Base-by-base conservation (phyloP, 2,329 filamentous ascomycete species). In the Biscogniauxia sp. region DNA sequence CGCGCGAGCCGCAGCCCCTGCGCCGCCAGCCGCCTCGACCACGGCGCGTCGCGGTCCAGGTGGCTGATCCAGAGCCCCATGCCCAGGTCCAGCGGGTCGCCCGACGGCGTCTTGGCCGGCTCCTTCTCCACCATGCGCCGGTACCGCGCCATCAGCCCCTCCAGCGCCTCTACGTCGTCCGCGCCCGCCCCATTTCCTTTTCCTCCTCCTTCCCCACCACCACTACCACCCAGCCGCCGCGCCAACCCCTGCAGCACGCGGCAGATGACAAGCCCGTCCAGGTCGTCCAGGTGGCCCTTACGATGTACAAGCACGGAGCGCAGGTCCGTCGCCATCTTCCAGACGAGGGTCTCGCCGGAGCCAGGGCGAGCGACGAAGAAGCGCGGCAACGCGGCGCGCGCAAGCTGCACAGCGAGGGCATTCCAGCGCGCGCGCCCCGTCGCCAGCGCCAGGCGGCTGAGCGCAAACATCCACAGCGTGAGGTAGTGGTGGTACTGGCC, bases 401-500 rank as follows among this genome's bases (percentile, higher is more conserved):
- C 84, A 11, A 87, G 72, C 59, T 80, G 73, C 2, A 85, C 75
- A 0, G 83, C 84, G 55, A 81, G 75, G 26, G 74, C 71, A 62
- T 85, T 86, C 63, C 80, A 86, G 7, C 61, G 66, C 9, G 69
- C 65, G 7, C 28, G 28, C 20, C 74, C 74, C 0, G 79, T 77
- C 2, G 81, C 83, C 41, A 80, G 62, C 0, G 80, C 76, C 50
- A 85, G 73, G 1, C 84, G 76, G 66, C 84, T 85, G 4, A 87
- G 75, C 1, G 84, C 83, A 68, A 86, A 86, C 83, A 87, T 86
- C 84, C 84, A 88, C 5, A 86, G 68, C 0, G 83, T 86, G 20
- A 87, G 74, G 64, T 87, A 87, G 66, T 87, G 84, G 64, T 86
- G 83, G 61, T 87, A 87, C 69, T 87, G 84, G 2, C 84, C 84